Evolutionary conservation across 2,329 filamentous ascomycete genomes (phyloP), one percentile per base, ranked within the genome.

Genomic region (Hymenoscyphus albidus): DNA sequence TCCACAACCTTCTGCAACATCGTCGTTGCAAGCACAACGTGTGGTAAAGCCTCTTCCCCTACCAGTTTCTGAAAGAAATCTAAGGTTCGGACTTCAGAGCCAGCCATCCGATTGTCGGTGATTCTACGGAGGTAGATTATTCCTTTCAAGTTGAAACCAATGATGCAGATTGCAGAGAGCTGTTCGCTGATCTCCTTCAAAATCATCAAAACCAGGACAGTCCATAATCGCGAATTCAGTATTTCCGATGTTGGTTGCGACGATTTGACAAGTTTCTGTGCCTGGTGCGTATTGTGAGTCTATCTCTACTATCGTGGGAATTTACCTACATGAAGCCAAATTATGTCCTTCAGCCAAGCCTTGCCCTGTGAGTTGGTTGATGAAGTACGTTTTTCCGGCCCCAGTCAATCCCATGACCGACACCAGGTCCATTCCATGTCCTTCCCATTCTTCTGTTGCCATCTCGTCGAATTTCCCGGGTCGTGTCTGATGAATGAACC

Each of bases 41-140:
- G 76, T 62, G 75, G 70, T 1, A 81, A 71, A 35, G 74, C 74
- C 22, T 77, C 70, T 16, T 78, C 71, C 1, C 81, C 81, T 44
- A 77, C 78, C 2, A 82, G 76, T 40, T 78, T 76, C 62, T 76
- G 73, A 70, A 82, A 80, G 74, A 82, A 79, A 31, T 75, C 67
- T 1, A 82, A 68, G 64, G 80, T 81, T 54, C 76, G 74, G 16
- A 75, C 71, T 40, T 74, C 72, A 31, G 77, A 77, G 59, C 78
- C 76, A 4, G 73, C 70, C 70, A 82, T 75, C 14, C 80, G 74
- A n/a, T 70, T 74, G 58, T 80, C 77, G 0, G 74, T 76, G 66
- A 83, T 82, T 0, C 75, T 74, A 59, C 81, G 80, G 7, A 82
- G 69, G 68, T 82, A 82, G 35, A 82, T 76, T 59, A 82, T 77